Base-by-base conservation (phyloP, 2,329 filamentous ascomycete genomes). In the Metarhizium sp. region DNA sequence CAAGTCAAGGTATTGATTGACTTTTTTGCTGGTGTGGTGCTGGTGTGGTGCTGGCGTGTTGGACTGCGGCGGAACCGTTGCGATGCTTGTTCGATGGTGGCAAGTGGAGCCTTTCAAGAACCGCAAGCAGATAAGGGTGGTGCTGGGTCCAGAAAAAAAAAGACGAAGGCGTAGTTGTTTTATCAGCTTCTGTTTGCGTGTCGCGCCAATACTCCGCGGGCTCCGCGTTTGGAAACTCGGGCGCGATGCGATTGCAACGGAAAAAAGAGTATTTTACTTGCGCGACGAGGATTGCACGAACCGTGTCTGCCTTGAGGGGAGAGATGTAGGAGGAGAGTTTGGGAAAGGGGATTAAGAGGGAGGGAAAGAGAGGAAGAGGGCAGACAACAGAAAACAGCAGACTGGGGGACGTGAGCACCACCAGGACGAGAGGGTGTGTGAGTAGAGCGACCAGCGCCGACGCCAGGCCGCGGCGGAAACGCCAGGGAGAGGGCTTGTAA, bases 111-210 rank as follows among this genome's bases (percentile, higher is more conserved):
- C 59, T 53, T 56, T 60, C 57, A 43, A 57, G 57, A 60, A 59
- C 62, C 62, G 61, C 61, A 64, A 63, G 56, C 60, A 64, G 60
- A 58, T 59, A 58, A 56, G 59, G 57, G 54, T 60, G 59, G 56
- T 58, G 55, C 52, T 59, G 56, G 59, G 53, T 60, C 59, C 59
- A 59, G 58, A 57, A 58, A 57, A 59, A 58, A 62, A 58, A 57
- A 50, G 7, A 53, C 58, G 56, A 51, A 57, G 56, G 60, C 55
- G 59, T 54, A 34, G 57, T 59, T 56, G 55, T 59, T 55, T 49
- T 50, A 54, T 25, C 34, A 48, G 42, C 29, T 42, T 51, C 57
- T 61, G 55, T 57, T 59, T 58, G 55, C 54, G 59, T 58, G 57
- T 55, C 55, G 58, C 49, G 51, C 54, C 50, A 49, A 51, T 50